phyloP scores from a whole-genome alignment of 108 stramenopile species.

The Aureococcus anophagefferens region DNA sequence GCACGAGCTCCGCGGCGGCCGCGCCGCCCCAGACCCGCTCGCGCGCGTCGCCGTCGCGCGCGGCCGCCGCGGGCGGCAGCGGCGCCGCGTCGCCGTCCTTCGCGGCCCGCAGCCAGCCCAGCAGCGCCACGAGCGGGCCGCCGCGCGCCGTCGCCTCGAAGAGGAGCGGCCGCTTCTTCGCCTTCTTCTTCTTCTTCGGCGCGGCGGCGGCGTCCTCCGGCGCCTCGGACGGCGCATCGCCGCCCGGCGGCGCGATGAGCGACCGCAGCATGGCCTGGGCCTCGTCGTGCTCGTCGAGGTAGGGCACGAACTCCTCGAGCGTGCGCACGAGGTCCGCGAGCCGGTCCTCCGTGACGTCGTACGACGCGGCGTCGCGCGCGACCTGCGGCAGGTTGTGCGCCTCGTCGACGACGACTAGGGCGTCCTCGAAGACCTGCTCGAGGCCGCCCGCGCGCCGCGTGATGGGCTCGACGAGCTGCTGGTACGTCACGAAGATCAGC shows the following conservation, averaged over 20 bases:
- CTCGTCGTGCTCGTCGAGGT: neutral
- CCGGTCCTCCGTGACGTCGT: conserved; percentile 23
- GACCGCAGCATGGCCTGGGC: neutral
- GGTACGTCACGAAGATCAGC: conserved; percentile 53
- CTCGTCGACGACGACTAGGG: conserved; percentile 51
- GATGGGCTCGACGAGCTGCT: conserved; percentile 47
- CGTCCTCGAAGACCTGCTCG: conserved; percentile 12
- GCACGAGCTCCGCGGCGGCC: neutral
- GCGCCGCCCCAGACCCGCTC: neutral
- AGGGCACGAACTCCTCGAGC: neutral
- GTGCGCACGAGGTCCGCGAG: neutral
- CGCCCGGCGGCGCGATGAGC: neutral
- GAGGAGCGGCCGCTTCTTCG: neutral
- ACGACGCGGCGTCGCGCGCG: conserved; percentile 42
- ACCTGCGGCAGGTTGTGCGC: conserved; percentile 53
- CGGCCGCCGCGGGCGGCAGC: neutral
- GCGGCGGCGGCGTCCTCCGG: neutral
- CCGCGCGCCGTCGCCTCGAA: neutral
- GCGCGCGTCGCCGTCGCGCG: neutral
- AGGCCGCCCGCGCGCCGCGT: conserved; percentile 15
- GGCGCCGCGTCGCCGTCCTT: neutral
- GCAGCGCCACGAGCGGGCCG: neutral
- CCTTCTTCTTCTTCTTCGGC: neutral
- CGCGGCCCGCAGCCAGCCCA: neutral
- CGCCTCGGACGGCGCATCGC: neutral